These are phyloP conservation scores for Dryadomyces quercus-mongolicae DNA, from an alignment of 2,329 filamentous ascomycete species.

Conservation along the genomic window DNA sequence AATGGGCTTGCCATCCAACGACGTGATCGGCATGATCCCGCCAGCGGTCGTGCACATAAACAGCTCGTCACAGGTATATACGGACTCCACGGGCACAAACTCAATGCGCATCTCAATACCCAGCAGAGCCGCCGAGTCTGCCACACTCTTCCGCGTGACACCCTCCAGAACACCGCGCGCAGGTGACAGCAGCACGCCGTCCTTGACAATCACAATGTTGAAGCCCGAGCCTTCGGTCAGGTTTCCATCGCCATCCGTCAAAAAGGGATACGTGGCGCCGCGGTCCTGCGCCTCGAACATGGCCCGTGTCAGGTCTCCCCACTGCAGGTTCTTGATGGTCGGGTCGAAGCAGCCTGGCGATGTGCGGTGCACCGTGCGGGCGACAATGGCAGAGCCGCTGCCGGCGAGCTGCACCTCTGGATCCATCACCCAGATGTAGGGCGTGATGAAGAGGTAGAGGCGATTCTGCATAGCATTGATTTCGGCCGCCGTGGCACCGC, in stretches of 20 bases:
- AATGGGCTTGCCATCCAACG: conserved; percentile 28
- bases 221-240: conserved; percentile 30
- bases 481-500: conserved; percentile 21
- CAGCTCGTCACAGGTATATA: conserved; percentile 32
- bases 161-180: conserved; percentile 34
- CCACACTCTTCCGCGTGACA: conserved; percentile 34
- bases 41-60: conserved; percentile 42
- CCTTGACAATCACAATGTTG: conserved; percentile 33
- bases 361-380: conserved; percentile 15
- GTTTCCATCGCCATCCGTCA: conserved; percentile 36
- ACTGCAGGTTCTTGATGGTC: conserved; percentile 38
- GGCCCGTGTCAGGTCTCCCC: conserved; percentile 31
- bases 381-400: conserved; percentile 27
- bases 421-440: conserved; percentile 38
- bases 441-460: conserved; percentile 34
- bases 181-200: conserved; percentile 30
- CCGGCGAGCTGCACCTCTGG: conserved; percentile 27
- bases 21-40: conserved; percentile 38
- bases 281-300: conserved; percentile 34
- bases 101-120: conserved; percentile 25
- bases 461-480: conserved; percentile 20
- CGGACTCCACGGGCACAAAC: conserved; percentile 26
- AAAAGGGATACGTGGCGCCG: conserved; percentile 32
- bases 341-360: conserved; percentile 36
- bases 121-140: conserved; percentile 25